Percentiles rank a stretch among this genome's conserved stretches.
phyloP scores from a whole-genome alignment of 225 moss, liverwort and hornwort genomes.

The Thuidium tamariscinum region DNA sequence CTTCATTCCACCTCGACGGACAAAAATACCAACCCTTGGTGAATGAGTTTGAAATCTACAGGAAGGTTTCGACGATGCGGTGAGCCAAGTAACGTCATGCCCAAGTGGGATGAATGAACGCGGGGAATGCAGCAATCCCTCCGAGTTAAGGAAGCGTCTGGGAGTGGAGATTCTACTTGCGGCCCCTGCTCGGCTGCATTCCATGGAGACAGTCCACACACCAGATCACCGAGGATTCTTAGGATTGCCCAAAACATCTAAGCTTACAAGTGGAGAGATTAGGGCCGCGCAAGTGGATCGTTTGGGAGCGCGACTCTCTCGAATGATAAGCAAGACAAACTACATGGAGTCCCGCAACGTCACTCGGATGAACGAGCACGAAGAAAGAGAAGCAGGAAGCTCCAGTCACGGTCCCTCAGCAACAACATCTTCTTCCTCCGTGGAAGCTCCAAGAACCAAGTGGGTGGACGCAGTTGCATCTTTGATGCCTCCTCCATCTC shows the following conservation, averaged over 20 bases:
- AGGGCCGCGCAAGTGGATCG: constrained; percentile 33
- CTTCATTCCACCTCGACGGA: not conserved
- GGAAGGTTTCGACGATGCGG: constrained; percentile 10
- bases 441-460: constrained; percentile 17
- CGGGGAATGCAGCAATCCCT: not conserved
- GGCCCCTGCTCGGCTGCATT: constrained; percentile 21
- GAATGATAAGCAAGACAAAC: constrained; percentile 43
- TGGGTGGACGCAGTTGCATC: constrained; percentile 24
- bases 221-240: constrained; percentile 45
- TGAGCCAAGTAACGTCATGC: not conserved
- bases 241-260: constrained; percentile 23
- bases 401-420: constrained; percentile 21
- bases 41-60: not conserved
- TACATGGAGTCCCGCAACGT: constrained; percentile 19
- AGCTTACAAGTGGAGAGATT: not conserved
- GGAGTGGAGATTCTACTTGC: constrained; percentile 1
- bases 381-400: not conserved
- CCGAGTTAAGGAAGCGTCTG: constrained; percentile 7
- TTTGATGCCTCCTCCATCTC: constrained; percentile 34
- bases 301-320: constrained; percentile 26
- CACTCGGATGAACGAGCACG: constrained; percentile 2
- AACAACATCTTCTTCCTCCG: constrained; percentile 23
- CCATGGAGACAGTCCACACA: constrained; percentile 44
- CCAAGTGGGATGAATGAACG: not conserved
- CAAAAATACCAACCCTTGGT: not conserved